phyloP scores from a whole-genome alignment of 2,329 filamentous ascomycete genomes.

The Mycosphaerella arachidis region DNA sequence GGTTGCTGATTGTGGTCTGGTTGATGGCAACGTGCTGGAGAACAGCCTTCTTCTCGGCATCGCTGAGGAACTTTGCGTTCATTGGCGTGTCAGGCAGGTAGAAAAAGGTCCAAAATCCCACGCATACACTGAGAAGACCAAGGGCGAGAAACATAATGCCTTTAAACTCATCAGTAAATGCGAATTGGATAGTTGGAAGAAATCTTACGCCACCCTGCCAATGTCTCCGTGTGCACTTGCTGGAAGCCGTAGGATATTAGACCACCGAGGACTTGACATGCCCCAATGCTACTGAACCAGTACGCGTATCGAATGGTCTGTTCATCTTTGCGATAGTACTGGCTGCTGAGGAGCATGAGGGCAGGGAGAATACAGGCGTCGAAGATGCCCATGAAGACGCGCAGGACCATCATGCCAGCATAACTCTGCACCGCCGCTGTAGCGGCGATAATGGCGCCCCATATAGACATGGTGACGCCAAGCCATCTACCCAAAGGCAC shows the following conservation, averaged over 20 bases:
- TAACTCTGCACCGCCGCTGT: conserved; percentile 21
- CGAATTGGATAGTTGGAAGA: not conserved
- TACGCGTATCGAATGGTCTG: conserved; percentile 59
- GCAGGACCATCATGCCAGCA: conserved; percentile 11
- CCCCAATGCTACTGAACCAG: conserved; percentile 62
- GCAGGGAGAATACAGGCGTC: conserved; percentile 11
- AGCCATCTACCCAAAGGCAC: conserved; percentile 35
- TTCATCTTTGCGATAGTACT: conserved; percentile 39
- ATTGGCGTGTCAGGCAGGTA: conserved; percentile 32
- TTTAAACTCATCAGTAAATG: not conserved
- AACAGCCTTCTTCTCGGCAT: conserved; percentile 41
- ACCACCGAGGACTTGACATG: conserved; percentile 53
- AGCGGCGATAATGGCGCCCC: conserved; percentile 13
- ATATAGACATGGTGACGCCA: conserved; percentile 9
- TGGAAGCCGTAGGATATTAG: conserved; percentile 55
- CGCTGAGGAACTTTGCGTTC: conserved; percentile 23
- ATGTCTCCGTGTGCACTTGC: conserved; percentile 29
- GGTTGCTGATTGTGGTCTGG: conserved; percentile 33
- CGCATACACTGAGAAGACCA: conserved; percentile 39
- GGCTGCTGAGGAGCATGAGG: conserved; percentile 16
- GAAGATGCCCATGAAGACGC: conserved; percentile 13
- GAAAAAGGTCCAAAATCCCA: conserved; percentile 32
- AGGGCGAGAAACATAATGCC: conserved; percentile 40
- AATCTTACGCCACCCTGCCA: conserved; percentile 16
- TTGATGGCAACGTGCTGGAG: conserved; percentile 42